A percentile compares a stretch with the other conserved stretches of the same genome.
phyloP scores from a whole-genome alignment of 2,329 filamentous ascomycete species.

The Phialemonium atrogriseum region DNA sequence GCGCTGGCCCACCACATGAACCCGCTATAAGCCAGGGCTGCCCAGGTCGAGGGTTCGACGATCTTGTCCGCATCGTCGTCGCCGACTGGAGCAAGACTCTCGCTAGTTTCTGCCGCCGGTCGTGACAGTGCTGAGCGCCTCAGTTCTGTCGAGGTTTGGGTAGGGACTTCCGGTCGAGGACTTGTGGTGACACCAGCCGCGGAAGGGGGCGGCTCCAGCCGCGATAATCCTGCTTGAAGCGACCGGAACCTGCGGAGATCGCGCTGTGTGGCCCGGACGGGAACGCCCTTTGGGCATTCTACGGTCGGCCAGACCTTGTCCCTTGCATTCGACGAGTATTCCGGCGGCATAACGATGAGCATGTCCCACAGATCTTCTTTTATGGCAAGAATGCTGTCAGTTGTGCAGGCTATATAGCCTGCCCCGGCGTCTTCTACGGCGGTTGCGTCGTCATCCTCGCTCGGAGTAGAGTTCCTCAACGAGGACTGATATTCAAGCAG shows the following conservation, averaged over 20 bases:
- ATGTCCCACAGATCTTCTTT: constrained; percentile 87
- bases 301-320: constrained; percentile 69
- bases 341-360: constrained; percentile 70
- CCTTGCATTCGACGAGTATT: constrained; percentile 47
- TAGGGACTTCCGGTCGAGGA: too few species aligned
- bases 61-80: constrained; percentile 46
- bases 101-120: too few species aligned
- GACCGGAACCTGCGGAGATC: constrained; percentile 74
- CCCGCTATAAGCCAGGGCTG: constrained; percentile 67
- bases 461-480: constrained; percentile 10
- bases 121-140: too few species aligned
- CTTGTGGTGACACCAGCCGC: too few species aligned
- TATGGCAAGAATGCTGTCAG: constrained; percentile 82
- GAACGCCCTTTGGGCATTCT: constrained; percentile 53
- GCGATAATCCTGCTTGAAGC: constrained; percentile 55
- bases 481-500: constrained; percentile 51
- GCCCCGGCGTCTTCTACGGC: constrained; percentile 39
- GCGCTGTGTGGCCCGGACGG: constrained; percentile 79
- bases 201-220: constrained; percentile 22
- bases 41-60: constrained; percentile 59
- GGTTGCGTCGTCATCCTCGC: constrained; percentile 22
- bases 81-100: too few species aligned
- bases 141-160: background rate
- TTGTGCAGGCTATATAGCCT: constrained; percentile 92
- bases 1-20: constrained; percentile 91